A percentile compares a stretch with the other conserved stretches of the same genome.
These are phyloP conservation scores for Stachybotrys chartarum DNA, from an alignment of 2,329 filamentous ascomycete genomes.

Conservation along the genomic window DNA sequence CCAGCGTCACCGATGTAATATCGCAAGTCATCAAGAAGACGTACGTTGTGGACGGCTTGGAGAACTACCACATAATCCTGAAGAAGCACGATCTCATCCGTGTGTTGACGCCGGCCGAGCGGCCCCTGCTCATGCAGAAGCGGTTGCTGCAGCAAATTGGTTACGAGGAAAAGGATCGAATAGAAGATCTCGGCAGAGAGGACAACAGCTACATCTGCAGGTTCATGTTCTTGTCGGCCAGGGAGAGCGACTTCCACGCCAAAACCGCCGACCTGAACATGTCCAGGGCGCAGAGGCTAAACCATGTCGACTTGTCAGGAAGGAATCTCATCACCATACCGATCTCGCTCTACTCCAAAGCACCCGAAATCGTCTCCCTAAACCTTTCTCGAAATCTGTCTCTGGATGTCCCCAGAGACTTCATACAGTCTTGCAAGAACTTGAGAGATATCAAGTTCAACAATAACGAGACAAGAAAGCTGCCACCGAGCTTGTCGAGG, in stretches of 20 bases:
- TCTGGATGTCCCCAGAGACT: conserved; percentile 88
- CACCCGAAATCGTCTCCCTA: conserved; percentile 85
- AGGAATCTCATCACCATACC: conserved; percentile 92
- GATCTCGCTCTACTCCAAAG: conserved; percentile 86
- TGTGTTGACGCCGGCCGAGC: conserved; percentile 70
- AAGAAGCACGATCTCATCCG: conserved; percentile 86
- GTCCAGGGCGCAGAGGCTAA: conserved; percentile 81
- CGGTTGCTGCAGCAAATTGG: conserved; percentile 83
- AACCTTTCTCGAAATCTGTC: conserved; percentile 91
- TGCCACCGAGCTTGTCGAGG: conserved; percentile 77
- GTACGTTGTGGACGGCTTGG: conserved; percentile 79
- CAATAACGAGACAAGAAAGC: conserved; percentile 82
- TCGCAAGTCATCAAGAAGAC: conserved; percentile 92
- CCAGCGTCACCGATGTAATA: conserved; percentile 80
- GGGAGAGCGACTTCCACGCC: conserved; percentile 73
- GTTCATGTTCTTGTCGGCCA: conserved; percentile 87
- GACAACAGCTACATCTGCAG: conserved; percentile 96
- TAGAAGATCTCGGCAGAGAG: conserved; percentile 91
- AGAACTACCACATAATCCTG: conserved; percentile 94
- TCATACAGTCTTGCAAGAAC: conserved; percentile 87
- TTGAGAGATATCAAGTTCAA: conserved; percentile 93
- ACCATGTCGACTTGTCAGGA: conserved; percentile 84
- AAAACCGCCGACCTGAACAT: conserved; percentile 68
- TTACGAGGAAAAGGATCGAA: conserved; percentile 76
- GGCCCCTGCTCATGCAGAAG: conserved; percentile 88